phyloP scores from a whole-genome alignment of 257 asterid genomes.

The Solanum arcanum region DNA sequence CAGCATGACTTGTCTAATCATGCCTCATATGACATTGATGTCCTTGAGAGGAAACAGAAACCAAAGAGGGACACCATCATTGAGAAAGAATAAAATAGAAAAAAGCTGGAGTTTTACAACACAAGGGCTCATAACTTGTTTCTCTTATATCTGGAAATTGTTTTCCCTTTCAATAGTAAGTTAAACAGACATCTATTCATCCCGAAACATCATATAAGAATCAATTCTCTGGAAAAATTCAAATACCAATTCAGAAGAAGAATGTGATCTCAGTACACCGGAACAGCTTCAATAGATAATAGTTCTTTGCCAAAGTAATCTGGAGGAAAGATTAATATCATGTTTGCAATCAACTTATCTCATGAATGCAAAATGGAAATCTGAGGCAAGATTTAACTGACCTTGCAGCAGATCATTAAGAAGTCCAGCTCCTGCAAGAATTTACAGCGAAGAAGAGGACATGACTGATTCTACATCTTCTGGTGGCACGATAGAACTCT shows the following conservation, averaged over 20 bases:
- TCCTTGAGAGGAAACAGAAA: neutral
- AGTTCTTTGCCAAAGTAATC: neutral
- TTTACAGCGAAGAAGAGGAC: neutral
- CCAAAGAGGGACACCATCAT: neutral
- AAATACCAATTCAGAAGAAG: neutral
- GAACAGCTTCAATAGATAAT: neutral
- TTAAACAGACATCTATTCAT: neutral
- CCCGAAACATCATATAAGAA: neutral
- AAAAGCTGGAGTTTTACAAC: neutral
- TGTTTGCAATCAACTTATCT: neutral
- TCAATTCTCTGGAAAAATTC: neutral
- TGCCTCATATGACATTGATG: neutral
- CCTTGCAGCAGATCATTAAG: constrained; percentile 23
- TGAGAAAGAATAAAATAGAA: neutral
- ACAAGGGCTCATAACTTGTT: neutral
- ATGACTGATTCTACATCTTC: constrained; percentile 1
- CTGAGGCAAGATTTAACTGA: constrained; percentile 10
- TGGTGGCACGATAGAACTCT: neutral
- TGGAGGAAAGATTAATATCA: neutral
- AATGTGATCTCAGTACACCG: neutral
- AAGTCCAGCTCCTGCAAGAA: constrained; percentile 7
- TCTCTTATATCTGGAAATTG: neutral
- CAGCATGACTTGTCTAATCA: neutral
- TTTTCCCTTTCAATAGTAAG: neutral
- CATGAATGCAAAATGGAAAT: neutral